Conservation (phyloP, 495 filamentous ascomycete species). For the Penicillium canariense region DNA sequence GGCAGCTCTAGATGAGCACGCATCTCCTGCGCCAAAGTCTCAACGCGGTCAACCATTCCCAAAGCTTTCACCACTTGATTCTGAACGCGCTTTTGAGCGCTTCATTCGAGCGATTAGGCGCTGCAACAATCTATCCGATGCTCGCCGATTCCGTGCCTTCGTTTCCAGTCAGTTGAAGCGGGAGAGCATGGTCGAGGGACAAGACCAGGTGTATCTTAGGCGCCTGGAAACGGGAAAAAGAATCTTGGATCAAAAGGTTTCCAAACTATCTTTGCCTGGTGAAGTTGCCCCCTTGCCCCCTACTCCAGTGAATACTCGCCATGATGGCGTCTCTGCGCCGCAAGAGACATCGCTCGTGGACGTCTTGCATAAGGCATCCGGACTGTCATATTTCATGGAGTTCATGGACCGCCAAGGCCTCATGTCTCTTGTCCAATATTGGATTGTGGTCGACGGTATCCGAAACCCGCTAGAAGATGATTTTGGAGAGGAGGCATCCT, state of each 20-base stretch:
- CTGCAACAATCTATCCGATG: conserved; percentile 90
- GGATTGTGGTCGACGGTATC: conserved; percentile 96
- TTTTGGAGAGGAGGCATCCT: conserved; percentile 62
- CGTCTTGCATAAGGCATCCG: conserved; percentile 80
- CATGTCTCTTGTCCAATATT: conserved; percentile 93
- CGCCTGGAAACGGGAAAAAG: conserved; percentile 88
- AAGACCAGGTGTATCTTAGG: conserved; percentile 81
- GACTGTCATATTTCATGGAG: conserved; percentile 98
- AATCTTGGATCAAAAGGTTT: conserved; percentile 85
- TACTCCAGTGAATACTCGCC: conserved; percentile 36
- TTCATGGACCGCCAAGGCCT: conserved; percentile 92
- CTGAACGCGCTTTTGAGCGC: conserved; percentile 88
- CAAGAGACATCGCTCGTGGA: conserved; percentile 75
- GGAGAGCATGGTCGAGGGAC: conserved; percentile 72
- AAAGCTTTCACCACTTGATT: conserved; percentile 64
- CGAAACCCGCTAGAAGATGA: conserved; percentile 96
- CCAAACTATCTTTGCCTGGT: conserved; percentile 70
- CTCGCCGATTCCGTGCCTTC: conserved; percentile 85
- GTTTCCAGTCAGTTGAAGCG: conserved; percentile 89
- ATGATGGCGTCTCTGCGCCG: conserved; percentile 48
- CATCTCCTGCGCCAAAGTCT: conserved; percentile 73
- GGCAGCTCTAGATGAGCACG: conserved; percentile 92
- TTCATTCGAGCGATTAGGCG: conserved; percentile 89
- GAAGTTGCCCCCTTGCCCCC: conserved; percentile 38
- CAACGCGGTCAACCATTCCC: conserved; percentile 64